These are phyloP conservation scores for Botryobasidium botryosum DNA, from an alignment of 768 basidiomycete species.

Conservation along the genomic window DNA sequence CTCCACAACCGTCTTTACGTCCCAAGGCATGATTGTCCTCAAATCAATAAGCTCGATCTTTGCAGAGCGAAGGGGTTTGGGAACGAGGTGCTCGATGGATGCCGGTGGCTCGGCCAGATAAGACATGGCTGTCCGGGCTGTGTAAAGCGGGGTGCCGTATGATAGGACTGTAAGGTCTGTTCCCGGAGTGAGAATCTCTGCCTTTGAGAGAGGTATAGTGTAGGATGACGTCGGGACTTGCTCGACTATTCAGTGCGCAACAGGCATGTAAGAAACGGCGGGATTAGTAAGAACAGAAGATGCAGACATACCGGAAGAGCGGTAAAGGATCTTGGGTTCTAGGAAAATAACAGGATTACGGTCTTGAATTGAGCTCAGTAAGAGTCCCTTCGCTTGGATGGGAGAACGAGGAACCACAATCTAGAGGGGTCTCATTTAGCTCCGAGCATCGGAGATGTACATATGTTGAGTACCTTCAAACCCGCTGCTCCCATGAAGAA, in stretches of 20 bases:
- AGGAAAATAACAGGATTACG: slow-evolving; percentile 91
- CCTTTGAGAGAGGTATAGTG: slow-evolving; percentile 62
- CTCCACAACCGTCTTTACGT: slow-evolving; percentile 59
- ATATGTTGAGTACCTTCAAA: slow-evolving; percentile 41
- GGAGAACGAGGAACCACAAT: slow-evolving; percentile 90
- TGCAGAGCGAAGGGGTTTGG: slow-evolving; percentile 43
- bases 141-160: slow-evolving; percentile 89
- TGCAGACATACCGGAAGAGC: slow-evolving; percentile 49
- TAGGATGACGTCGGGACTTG: slow-evolving; percentile 86
- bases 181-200: slow-evolving; percentile 58
- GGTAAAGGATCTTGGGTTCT: slow-evolving; percentile 88
- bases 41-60: slow-evolving; percentile 82
- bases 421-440: slow-evolving; percentile 11
- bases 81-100: slow-evolving; percentile 45
- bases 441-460: background rate
- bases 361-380: slow-evolving; percentile 75
- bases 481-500: slow-evolving; percentile 87
- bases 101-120: slow-evolving; percentile 51
- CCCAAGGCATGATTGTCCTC: slow-evolving; percentile 80
- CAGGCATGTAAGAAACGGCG: background rate
- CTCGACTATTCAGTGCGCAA: slow-evolving; percentile 51
- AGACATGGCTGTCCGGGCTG: slow-evolving; percentile 69
- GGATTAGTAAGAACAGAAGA: background rate
- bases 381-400: slow-evolving; percentile 85
- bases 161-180: slow-evolving; percentile 77